Percentiles rank a stretch among this genome's conserved stretches.
phyloP scores from a whole-genome alignment of 177 flowering plant genomes.

The Telopea speciosissima region DNA sequence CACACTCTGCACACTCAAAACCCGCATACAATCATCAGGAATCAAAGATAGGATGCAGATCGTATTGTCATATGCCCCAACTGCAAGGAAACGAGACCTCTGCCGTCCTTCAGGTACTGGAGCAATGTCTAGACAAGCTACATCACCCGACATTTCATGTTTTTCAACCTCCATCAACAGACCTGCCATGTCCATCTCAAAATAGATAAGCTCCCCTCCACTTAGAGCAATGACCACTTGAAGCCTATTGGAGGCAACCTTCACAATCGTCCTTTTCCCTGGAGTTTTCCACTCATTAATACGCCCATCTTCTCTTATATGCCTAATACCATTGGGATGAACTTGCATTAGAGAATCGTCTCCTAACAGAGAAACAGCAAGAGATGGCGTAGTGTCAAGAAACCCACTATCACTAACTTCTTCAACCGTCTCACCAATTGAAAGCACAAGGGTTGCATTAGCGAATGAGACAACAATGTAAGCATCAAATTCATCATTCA shows the following conservation, averaged over 20 bases:
- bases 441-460: conserved; percentile 97
- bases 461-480: conserved; percentile 97
- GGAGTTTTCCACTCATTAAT: conserved; percentile 87
- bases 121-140: conserved; percentile 79
- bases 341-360: conserved; percentile 87
- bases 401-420: conserved; percentile 91
- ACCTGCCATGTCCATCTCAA: conserved; percentile 75
- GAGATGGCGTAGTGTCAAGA: conserved; percentile 76
- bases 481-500: conserved; percentile 95
- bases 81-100: conserved; percentile 97
- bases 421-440: conserved; percentile 98
- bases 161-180: conserved; percentile 79
- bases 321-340: conserved; percentile 78
- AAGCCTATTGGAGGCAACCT: conserved; percentile 75
- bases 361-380: conserved; percentile 73
- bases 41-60: conserved; percentile 80
- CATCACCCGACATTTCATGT: conserved; percentile 98
- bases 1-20: conserved; percentile 75
- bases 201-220: conserved; percentile 80
- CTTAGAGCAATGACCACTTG: conserved; percentile 78
- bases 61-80: conserved; percentile 94
- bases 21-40: conserved; percentile 80
- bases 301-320: conserved; percentile 81
- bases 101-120: conserved; percentile 98
- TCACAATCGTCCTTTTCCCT: conserved; percentile 72